Percentiles rank a stretch among this genome's conserved stretches.
Evolutionary conservation across 352 stramenopile genomes (phyloP).

Genomic region (Globisporangium uncinulatum): DNA sequence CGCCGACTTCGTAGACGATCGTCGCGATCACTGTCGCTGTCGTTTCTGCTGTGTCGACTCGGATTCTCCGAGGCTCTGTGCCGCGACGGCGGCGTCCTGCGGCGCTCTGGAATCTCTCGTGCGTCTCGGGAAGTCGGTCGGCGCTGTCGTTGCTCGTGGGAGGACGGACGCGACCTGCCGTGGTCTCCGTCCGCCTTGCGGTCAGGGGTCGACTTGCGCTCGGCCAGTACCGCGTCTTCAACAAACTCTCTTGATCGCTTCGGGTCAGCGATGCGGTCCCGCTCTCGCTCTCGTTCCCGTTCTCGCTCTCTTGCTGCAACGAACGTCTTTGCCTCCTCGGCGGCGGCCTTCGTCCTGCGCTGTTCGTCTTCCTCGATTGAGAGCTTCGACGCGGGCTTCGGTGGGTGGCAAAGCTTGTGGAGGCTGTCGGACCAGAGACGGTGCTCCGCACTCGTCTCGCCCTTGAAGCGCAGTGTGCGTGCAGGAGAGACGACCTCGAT

Average conservation of each 20-base stretch:
- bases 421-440: constrained; percentile 78
- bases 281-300: constrained; percentile 14
- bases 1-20: background rate
- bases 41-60: constrained; percentile 14
- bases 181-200: constrained; percentile 10
- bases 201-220: constrained; percentile 15
- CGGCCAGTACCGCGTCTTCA: constrained; percentile 5
- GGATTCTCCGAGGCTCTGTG: constrained; percentile 8
- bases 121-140: constrained; percentile 4
- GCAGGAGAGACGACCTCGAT: constrained; percentile 77
- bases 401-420: constrained; percentile 59
- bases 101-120: constrained; percentile 6
- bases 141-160: constrained; percentile 5
- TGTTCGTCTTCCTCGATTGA: constrained; percentile 11
- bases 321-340: constrained; percentile 11
- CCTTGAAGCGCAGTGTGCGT: constrained; percentile 69
- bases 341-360: background rate
- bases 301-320: background rate
- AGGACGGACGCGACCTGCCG: constrained; percentile 9
- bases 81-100: constrained; percentile 6
- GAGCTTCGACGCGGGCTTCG: constrained; percentile 13
- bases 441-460: constrained; percentile 74
- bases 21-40: constrained; percentile 29
- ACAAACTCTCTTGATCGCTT: constrained; percentile 14
- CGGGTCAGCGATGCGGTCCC: constrained; percentile 25